Evolutionary conservation across 2,329 filamentous ascomycete genomes (phyloP), one percentile per base, ranked within the genome.

Genomic region (Onygenales sp.): DNA sequence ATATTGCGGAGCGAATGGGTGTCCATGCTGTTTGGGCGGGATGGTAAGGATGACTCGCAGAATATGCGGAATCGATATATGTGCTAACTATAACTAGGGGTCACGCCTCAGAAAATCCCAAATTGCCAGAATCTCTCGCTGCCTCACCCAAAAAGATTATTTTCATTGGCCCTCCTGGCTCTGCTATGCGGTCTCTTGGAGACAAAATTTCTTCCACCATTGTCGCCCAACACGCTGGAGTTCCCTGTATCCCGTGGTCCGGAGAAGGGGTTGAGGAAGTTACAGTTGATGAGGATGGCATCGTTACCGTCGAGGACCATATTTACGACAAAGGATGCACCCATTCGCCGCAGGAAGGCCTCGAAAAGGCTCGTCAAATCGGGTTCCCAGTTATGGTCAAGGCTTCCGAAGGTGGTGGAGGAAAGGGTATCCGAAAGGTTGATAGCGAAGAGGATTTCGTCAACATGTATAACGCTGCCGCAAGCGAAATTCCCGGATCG

Each of bases 151-250:
- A 97, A 75, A 97, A 95, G 79, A 98, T 98, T 61, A 87, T 98
- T 69, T 98, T 98, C 76, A 98, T 98, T 65, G 93, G 93, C 55
- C 94, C 94, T 60, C 93, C 94, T 0, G 93, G 93, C 54, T 96
- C 93, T 17, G 93, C 93, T 56, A 98, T 98, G 93, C 87, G 94
- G 70, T 98, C 94, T 43, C 85, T 98, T 35, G 93, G 93, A 76
- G 93, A 98, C 82, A 98, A 98, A 75, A 98, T 98, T 66, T 98
- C 93, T 43, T 98, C 93, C 59, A 98, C 93, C 61, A 98, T 98
- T 67, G 93, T 98, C 59, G 93, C 93, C 67, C 93, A 98, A 73
- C 93, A 98, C 74, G 93, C 93, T 50, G 77, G 86, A 44, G 94
- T 98, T 46, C 93, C 93, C 43, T 98, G 93, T 69, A 98, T 98